Evolutionary conservation across 495 filamentous ascomycete genomes (phyloP).

Genomic region (Neurospora sp.): DNA sequence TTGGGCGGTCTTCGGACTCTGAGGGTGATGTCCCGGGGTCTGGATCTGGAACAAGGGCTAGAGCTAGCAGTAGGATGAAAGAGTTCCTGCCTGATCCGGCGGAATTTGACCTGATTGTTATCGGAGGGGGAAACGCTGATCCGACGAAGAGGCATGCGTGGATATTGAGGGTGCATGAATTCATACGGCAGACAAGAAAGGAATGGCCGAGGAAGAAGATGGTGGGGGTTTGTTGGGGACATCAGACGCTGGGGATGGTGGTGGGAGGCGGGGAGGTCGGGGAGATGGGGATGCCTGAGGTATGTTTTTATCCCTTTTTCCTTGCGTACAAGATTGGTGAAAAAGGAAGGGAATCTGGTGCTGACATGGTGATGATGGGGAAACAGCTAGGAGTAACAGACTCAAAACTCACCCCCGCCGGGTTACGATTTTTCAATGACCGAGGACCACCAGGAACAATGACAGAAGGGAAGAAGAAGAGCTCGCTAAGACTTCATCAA

Average conservation of each 20-base stretch:
- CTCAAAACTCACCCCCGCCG: constrained; percentile 25
- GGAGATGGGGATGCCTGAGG: constrained; percentile 31
- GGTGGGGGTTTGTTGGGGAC: constrained; percentile 39
- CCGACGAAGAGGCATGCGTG: constrained; percentile 32
- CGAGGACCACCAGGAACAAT: not conserved
- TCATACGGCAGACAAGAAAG: constrained; percentile 27
- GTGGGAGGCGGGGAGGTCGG: constrained; percentile 30
- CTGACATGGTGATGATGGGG: no score
- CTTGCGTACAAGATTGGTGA: no score
- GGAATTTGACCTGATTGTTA: constrained; percentile 36
- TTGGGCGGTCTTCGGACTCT: not conserved
- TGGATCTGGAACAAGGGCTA: not conserved
- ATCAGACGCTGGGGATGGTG: constrained; percentile 33
- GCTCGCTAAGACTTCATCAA: constrained; percentile 26
- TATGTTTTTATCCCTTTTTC: constrained; percentile 3
- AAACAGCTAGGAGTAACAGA: constrained; percentile 32
- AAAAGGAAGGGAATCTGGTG: no score
- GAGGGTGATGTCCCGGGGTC: not conserved
- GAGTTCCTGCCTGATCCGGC: constrained; percentile 29
- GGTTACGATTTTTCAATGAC: constrained; percentile 22
- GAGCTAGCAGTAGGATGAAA: not conserved
- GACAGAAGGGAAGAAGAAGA: not conserved
- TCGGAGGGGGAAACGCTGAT: constrained; percentile 38
- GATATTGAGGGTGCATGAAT: constrained; percentile 35
- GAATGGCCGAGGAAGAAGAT: constrained; percentile 32